A percentile compares a stretch with the other conserved stretches of the same genome.
Conservation (phyloP, 768 basidiomycete genomes). For the Lactarius tabidus region DNA sequence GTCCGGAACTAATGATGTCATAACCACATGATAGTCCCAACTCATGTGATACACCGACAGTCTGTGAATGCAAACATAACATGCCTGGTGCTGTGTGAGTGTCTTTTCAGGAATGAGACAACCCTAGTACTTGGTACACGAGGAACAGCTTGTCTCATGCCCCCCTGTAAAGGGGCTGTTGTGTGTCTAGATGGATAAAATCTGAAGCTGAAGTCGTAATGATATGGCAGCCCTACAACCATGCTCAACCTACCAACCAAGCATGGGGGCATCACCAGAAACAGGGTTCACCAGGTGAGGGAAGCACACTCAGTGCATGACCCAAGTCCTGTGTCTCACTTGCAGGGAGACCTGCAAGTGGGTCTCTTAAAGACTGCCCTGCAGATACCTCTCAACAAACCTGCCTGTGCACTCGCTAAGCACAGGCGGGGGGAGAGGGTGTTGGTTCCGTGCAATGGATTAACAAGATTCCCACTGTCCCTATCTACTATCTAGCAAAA, state of each 20-base stretch:
- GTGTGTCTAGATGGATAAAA: neutral
- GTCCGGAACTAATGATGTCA: no score
- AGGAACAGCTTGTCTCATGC: no score
- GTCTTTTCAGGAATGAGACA: no score
- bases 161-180: neutral
- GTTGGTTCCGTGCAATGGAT: neutral
- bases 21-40: no score
- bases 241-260: no score
- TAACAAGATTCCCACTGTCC: no score
- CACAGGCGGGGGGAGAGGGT: neutral
- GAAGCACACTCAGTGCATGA: no score
- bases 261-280: neutral
- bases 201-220: neutral
- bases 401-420: neutral
- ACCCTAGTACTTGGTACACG: no score
- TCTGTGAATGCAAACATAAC: no score
- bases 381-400: neutral
- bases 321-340: neutral
- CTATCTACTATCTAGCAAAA: constrained; percentile 45
- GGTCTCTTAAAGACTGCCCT: neutral
- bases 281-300: neutral
- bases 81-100: no score
- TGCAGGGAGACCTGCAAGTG: neutral
- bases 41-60: no score
- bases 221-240: neutral